Evolutionary conservation across 2,329 filamentous ascomycete species (phyloP).

Genomic region (Polytolypa hystricis): DNA sequence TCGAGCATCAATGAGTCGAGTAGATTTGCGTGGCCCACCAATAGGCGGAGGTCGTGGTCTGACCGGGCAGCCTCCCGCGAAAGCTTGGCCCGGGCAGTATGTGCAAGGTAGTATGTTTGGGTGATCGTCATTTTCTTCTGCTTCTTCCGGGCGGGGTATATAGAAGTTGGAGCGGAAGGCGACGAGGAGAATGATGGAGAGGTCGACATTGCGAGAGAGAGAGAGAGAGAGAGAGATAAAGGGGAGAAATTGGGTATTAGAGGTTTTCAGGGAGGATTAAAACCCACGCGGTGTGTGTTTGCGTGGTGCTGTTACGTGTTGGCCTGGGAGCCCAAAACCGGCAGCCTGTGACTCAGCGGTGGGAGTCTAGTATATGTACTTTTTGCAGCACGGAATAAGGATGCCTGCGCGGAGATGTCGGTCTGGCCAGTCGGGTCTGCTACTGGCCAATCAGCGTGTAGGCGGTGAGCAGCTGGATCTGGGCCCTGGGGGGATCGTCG

Average conservation of each 20-base stretch:
- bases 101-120: constrained; percentile 95
- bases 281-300: not conserved
- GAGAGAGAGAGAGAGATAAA: not conserved
- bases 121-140: constrained; percentile 94
- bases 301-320: not conserved
- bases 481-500: too few relatives aligned
- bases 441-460: not conserved
- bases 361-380: too few relatives aligned
- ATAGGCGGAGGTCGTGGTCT: constrained; percentile 87
- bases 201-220: not conserved
- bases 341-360: not conserved
- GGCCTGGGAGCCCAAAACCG: not conserved
- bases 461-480: constrained; percentile 1
- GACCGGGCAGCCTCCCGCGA: constrained; percentile 77
- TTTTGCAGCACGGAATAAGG: too few relatives aligned
- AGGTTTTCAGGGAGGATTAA: not conserved
- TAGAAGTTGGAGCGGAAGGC: constrained; percentile 1
- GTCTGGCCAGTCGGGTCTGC: constrained; percentile 1
- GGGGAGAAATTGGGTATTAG: not conserved
- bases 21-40: constrained; percentile 96
- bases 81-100: constrained; percentile 94
- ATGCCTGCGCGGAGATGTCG: not conserved
- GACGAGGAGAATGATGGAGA: not conserved
- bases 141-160: constrained; percentile 29
- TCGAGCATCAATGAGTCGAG: constrained; percentile 89